Evolutionary conservation across 2,329 filamentous ascomycete genomes (phyloP).

Genomic region (Cladosporium sp.): DNA sequence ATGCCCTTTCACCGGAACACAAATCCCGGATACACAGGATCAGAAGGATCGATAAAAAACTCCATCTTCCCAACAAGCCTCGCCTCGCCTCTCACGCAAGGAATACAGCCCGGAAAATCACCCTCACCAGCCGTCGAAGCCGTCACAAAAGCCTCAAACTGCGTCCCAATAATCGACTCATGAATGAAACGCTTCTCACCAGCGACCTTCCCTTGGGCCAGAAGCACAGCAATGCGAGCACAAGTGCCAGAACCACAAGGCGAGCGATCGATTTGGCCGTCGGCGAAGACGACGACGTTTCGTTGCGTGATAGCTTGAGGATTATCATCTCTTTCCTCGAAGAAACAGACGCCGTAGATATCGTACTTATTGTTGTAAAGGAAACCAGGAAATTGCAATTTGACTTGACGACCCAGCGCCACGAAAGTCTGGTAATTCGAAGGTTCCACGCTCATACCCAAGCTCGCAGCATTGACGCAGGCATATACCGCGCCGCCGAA

Average conservation of each 20-base stretch:
- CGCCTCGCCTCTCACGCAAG: background rate
- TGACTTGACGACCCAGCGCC: slow-evolving; percentile 10
- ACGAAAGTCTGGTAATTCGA: slow-evolving; percentile 11
- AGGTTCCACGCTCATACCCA: slow-evolving; percentile 5
- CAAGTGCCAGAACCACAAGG: slow-evolving; percentile 32
- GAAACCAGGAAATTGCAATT: background rate
- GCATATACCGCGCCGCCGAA: slow-evolving; percentile 15
- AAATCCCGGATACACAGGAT: background rate
- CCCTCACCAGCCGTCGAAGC: background rate
- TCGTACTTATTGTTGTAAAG: slow-evolving; percentile 7
- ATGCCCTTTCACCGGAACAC: background rate
- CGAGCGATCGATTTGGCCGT: slow-evolving; percentile 45
- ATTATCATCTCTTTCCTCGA: slow-evolving; percentile 2
- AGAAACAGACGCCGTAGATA: slow-evolving; percentile 16
- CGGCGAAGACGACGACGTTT: slow-evolving; percentile 30
- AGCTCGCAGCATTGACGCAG: slow-evolving; percentile 6
- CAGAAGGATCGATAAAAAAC: background rate
- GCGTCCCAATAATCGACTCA: background rate
- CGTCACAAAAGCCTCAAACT: background rate
- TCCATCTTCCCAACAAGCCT: slow-evolving; percentile 6
- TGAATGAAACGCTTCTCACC: background rate
- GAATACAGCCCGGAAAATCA: background rate
- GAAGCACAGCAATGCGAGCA: slow-evolving; percentile 26
- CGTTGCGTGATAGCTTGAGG: slow-evolving; percentile 6
- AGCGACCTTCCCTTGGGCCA: background rate